Evolutionary conservation across 768 basidiomycete species (phyloP), one percentile per base, ranked within the genome.

Genomic region (Lactifluus volemus): DNA sequence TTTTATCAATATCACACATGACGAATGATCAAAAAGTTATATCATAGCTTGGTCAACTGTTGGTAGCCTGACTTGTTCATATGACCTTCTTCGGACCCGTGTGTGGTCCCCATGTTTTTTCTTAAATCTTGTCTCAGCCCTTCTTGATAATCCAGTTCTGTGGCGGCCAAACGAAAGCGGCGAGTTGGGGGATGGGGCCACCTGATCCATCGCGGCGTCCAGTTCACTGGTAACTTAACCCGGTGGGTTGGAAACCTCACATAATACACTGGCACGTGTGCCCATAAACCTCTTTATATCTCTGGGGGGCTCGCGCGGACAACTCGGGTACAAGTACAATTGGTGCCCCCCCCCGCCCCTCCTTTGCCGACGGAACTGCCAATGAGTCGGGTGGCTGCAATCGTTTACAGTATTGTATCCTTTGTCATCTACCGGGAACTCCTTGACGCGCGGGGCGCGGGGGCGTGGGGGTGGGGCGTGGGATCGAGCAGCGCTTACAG

Each of bases 1-100:
- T 49, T 52, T 52, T 52, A 59, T 58, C 50, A n/a, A n/a, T 52
- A 52, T 59, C 41, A 44, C 42, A 36, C 42, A 59, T 52, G 50
- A 48, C 29, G 11, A 11, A 38, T 3, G 39, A 51, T 58, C 57
- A 25, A 25, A 25, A 25, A 25, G 25, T 25, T 25, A 25, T 25
- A 25, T 25, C 25, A 25, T 25, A 2, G 25, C 25, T 25, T 25
- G 25, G 25, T 25, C 25, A 25, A 25, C 25, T 25, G 25, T 25
- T 1, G 36, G 12, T 8, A 44, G 42, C 42, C 21, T 42, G 42
- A 6, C 10, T 10, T 7, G 41, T n/a, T 47, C 58, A 59, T 59
- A 59, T 59, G 42, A 59, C 58, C 58, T 51, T 45, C 21, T 44
- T 41, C 14, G 29, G 48, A n/a, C n/a, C n/a, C n/a, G n/a, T n/a